phyloP scores from a whole-genome alignment of 805 yeast genomes.

The Debaryomyces maramus region DNA sequence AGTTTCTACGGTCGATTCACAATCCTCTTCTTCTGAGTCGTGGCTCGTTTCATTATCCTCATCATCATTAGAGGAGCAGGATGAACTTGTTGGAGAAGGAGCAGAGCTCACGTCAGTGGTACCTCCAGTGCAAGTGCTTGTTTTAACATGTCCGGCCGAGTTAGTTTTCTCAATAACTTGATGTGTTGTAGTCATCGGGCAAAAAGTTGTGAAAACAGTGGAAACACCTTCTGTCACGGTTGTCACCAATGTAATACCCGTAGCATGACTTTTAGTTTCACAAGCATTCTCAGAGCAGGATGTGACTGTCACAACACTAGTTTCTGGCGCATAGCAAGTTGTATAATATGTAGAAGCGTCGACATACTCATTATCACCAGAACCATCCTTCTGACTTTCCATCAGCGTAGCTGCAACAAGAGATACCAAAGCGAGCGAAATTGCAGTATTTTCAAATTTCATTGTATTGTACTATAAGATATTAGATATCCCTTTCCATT shows the following conservation, averaged over 20 bases:
- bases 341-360: neutral
- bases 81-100: neutral
- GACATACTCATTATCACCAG: neutral
- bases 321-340: conserved; percentile 19
- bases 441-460: too few species aligned
- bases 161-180: neutral
- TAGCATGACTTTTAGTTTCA: conserved; percentile 19
- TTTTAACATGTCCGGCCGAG: neutral
- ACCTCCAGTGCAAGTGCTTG: neutral
- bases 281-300: conserved; percentile 8
- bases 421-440: too few species aligned
- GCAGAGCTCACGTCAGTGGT: too few species aligned
- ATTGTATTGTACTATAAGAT: too few species aligned
- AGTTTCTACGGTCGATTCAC: neutral
- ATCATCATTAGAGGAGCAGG: too few species aligned
- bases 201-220: conserved; percentile 17
- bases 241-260: conserved; percentile 22
- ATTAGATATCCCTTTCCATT: too few species aligned
- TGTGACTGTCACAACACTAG: conserved; percentile 11
- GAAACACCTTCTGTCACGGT: conserved; percentile 7
- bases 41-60: neutral
- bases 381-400: too few species aligned
- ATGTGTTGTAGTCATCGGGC: conserved; percentile 13
- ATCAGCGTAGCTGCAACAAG: too few species aligned
- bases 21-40: neutral